Base-by-base conservation (phyloP, 257 asterid species). In the Jaltomata sinuosa region DNA sequence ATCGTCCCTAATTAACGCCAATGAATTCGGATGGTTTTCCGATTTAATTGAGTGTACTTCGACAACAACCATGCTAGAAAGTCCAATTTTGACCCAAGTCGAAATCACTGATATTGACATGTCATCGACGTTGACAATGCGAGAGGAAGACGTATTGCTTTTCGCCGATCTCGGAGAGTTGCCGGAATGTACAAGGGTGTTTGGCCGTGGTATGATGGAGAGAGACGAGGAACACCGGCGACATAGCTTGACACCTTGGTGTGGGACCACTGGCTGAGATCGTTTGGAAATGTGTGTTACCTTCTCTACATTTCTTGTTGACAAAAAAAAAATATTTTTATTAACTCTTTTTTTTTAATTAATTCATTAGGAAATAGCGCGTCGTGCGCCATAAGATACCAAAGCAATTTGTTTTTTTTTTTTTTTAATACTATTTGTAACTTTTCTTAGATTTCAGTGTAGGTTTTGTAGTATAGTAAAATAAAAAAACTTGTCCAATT, bases 161-260 rank as follows among this genome's bases (percentile, higher is more conserved):
- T 97, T 97, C 76, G 98, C 97, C 5, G 98, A 92, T 87, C 95
- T 97, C 5, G 98, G 97, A 0, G 97, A 93, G 89, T 38, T 97
- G 91, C 98, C 99, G 88, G 99, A 97, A 88, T 97, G 95, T 45
- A 93, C 98, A 1, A 86, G 88, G 29, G 99, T 93, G 21, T 97
- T 97, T 88, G 90, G 89, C 82, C 97, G 92, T 1, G 95, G 91
- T 83, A 87, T 89, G 94, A 86, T 87, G 89, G 92, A 88, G 80
- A 87, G 89, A 59, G 95, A 88, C 76, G 93, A 89, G 83, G 92
- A 84, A 85, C 87, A 84, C 77, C 89, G 91, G 77, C 92, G 90
- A 85, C 89, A 87, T 10, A 83, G 89, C 65, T 79, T 92, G 88
- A 80, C 97, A 29, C 81, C 89, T 3, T 90, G 89, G 88, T 90